Conservation (phyloP, 257 asterid species). For the Anisodus acutangulus region DNA sequence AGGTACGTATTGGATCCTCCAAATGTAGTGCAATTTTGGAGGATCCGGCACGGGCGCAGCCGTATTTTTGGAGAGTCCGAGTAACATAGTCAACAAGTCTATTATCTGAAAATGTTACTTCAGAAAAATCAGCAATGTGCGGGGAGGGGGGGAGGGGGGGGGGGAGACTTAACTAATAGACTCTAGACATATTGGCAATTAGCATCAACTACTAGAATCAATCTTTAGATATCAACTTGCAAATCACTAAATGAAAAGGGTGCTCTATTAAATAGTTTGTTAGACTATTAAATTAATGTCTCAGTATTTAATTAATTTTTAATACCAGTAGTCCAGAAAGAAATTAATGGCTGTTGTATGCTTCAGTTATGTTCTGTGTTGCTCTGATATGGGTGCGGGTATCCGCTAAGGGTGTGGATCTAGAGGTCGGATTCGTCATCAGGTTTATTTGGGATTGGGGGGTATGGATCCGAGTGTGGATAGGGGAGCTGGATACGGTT, state of each 20-base stretch:
- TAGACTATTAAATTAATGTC: constrained; percentile 6
- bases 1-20: not conserved
- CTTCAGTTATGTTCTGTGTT: not conserved
- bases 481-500: not conserved
- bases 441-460: not conserved
- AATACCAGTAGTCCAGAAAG: not conserved
- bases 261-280: not conserved
- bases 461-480: not conserved
- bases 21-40: not conserved
- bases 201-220: not conserved
- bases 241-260: not conserved
- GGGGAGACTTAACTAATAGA: not conserved
- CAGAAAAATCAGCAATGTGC: not conserved
- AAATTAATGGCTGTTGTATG: not conserved
- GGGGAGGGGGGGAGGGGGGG: not conserved
- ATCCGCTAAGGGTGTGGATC: not conserved
- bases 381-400: not conserved
- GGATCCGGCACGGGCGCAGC: not conserved
- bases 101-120: constrained; percentile 14
- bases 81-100: no score
- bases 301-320: not conserved
- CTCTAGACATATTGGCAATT: not conserved
- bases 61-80: no score
- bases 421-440: not conserved
- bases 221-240: constrained; percentile 18